Evolutionary conservation across 2,329 filamentous ascomycete genomes (phyloP), one percentile per base, ranked within the genome.

Genomic region (Macrophomina tecta): DNA sequence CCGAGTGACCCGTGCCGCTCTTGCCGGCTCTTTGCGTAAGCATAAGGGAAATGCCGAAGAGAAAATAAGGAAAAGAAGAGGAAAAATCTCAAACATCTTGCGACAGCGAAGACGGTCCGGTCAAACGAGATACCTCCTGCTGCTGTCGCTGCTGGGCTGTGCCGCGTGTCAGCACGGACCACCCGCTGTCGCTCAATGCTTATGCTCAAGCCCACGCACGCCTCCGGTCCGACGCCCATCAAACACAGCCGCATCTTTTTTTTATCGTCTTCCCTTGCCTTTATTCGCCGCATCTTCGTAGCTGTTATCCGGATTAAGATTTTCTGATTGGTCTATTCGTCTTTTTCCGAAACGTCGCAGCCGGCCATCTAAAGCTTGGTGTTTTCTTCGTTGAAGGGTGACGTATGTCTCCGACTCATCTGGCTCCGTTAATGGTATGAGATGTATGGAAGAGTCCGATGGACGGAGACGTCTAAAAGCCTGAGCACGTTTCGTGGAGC

Each of bases 271-370:
- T 23, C 38, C 8, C 11, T 38, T 45, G 36, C 23, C 38, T 16
- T 36, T n/a, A 5, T 4, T 34, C 55, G 38, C 23, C 55, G 38
- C 49, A n/a, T 42, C 36, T 23, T 18, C 40, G 38, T 30, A 38
- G 12, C 46, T 14, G 8, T 23, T 52, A 38, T 53, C 30, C 30
- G 30, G 30, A 16, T 38, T 7, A 2, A 6, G 12, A 36, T 9
- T 48, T 49, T 62, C 14, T 23, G 46, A 51, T 62, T 62, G 42
- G 32, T 46, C 53, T 28, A 32, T 53, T 32, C 51, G 14, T 55
- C 14, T 45, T 34, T 61, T 49, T 62, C 45, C 49, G 58, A 62
- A 62, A 62, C 42, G 45, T 62, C 58, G 46, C 45, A 62, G 58
- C 45, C 46, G 30, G 42, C 58, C 42, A 11, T 23, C 28, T 9